These are phyloP conservation scores for Backusella sp. DNA, from an alignment of 192 early-diverging fungal genomes.

Conservation along the genomic window DNA sequence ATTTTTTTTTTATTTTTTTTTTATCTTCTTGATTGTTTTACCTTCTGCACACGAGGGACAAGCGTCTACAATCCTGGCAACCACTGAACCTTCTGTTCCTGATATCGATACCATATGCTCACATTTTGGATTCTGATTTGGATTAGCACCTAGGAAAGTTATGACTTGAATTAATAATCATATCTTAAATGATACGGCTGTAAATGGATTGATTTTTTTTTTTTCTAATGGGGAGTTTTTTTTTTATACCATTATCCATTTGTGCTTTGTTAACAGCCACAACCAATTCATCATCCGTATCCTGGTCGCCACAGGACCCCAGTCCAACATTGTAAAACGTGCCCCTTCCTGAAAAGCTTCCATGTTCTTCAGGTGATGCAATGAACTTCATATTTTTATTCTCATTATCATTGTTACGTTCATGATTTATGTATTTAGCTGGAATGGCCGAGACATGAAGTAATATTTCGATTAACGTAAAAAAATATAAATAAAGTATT, in stretches of 20 bases:
- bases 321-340: conserved; percentile 31
- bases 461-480: neutral
- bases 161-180: neutral
- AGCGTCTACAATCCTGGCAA: conserved; percentile 21
- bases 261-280: conserved; percentile 30
- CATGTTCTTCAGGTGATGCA: neutral
- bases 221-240: neutral
- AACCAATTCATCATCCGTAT: conserved; percentile 28
- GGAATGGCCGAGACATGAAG: neutral
- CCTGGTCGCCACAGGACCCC: conserved; percentile 32
- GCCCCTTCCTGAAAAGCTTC: conserved; percentile 17
- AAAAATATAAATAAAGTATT: neutral
- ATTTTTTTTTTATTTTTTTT: neutral
- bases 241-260: conserved; percentile 29
- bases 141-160: conserved; percentile 27
- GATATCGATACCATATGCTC: conserved; percentile 18
- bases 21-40: conserved; percentile 1
- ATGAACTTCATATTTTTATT: neutral
- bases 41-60: conserved; percentile 22
- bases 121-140: conserved; percentile 27
- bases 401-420: neutral
- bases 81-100: conserved; percentile 5
- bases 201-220: neutral
- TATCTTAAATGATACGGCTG: neutral
- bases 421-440: neutral